A percentile compares a stretch with the other conserved stretches of the same genome.
phyloP scores from a whole-genome alignment of 2,329 filamentous ascomycete genomes.

The Gaeumannomyces tritici region DNA sequence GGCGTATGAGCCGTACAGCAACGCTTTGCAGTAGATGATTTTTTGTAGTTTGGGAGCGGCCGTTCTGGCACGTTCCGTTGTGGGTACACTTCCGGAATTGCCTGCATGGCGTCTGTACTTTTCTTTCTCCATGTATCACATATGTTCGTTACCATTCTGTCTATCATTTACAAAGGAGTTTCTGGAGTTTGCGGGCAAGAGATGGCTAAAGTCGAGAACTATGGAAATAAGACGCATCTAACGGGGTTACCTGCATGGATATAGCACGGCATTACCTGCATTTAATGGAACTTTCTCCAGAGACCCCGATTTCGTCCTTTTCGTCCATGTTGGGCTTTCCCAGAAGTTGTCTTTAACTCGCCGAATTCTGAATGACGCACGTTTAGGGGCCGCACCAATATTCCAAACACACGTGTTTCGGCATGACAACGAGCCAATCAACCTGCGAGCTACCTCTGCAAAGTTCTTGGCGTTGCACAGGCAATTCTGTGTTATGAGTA shows the following conservation, averaged over 20 bases:
- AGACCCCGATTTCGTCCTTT: background rate
- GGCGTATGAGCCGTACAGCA: conserved; percentile 5
- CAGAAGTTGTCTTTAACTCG: no score
- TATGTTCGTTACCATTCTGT: background rate
- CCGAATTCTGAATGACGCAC: no score
- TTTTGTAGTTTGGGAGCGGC: background rate
- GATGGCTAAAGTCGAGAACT: background rate
- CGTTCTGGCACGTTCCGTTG: background rate
- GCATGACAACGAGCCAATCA: background rate
- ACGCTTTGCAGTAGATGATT: background rate
- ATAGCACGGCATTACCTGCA: background rate
- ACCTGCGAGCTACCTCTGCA: background rate
- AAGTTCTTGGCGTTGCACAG: background rate
- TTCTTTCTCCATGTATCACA: background rate
- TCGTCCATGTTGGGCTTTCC: no score
- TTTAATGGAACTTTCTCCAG: background rate
- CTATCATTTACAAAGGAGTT: background rate
- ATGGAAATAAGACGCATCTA: background rate
- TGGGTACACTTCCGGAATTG: background rate
- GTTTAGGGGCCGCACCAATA: no score
- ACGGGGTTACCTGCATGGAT: background rate
- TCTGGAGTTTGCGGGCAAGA: background rate
- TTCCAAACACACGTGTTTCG: background rate
- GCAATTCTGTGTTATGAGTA: background rate
- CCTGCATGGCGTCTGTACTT: background rate